phyloP scores from a whole-genome alignment of 768 basidiomycete genomes.

The Steccherinum ochraceum region DNA sequence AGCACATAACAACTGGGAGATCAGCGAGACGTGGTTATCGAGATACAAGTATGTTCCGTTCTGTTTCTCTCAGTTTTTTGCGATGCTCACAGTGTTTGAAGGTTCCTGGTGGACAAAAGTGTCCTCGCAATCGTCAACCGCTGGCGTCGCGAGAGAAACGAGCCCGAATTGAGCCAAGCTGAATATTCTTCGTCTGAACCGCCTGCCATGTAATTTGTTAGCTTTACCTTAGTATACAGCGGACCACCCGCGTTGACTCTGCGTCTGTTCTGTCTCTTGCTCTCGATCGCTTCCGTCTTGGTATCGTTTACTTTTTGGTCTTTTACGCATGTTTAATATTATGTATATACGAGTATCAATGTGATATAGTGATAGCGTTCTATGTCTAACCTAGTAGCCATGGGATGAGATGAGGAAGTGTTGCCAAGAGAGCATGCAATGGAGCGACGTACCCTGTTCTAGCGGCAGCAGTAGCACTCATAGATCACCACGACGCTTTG shows the following conservation, averaged over 20 bases:
- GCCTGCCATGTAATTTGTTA: not conserved
- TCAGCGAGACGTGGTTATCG: constrained; percentile 75
- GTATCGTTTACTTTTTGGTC: not conserved
- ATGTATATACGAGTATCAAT: not conserved
- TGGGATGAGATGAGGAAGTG: not conserved
- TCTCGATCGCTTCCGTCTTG: not conserved
- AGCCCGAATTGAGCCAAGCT: constrained; percentile 55
- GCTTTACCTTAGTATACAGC: no score
- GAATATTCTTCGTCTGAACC: constrained; percentile 32
- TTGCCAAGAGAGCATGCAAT: not conserved
- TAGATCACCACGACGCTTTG: constrained; percentile 80
- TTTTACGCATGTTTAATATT: not conserved
- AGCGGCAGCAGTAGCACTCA: no score
- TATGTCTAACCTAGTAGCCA: not conserved
- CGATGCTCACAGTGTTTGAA: constrained; percentile 23
- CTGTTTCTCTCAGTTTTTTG: not conserved
- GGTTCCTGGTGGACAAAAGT: constrained; percentile 72
- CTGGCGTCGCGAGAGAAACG: constrained; percentile 85
- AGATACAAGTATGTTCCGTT: constrained; percentile 62
- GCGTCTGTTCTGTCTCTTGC: not conserved
- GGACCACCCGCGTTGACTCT: no score
- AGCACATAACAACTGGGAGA: constrained; percentile 88
- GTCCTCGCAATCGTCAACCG: constrained; percentile 71
- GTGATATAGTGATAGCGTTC: not conserved
- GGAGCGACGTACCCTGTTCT: not conserved